phyloP scores from a whole-genome alignment of 345 rosid species.

The Gossypium herbaceum region DNA sequence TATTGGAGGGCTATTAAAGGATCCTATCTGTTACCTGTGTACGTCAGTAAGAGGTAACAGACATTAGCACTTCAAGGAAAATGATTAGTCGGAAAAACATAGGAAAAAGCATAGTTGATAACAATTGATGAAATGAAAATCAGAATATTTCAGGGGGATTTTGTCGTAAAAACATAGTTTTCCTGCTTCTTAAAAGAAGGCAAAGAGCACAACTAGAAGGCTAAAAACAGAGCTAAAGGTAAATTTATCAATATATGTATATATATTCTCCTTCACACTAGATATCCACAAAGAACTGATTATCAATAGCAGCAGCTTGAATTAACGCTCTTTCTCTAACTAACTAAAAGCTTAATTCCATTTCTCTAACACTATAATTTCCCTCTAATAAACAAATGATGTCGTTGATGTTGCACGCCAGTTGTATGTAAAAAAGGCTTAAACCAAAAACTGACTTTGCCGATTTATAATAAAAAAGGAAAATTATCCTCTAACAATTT shows the following conservation, averaged over 20 bases:
- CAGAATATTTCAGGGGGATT: background rate
- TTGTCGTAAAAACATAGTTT: background rate
- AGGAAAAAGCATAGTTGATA: background rate
- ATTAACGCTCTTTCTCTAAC: background rate
- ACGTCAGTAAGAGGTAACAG: background rate
- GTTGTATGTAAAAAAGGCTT: background rate
- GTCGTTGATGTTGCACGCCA: background rate
- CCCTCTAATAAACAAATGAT: background rate
- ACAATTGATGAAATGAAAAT: background rate
- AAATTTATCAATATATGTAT: background rate
- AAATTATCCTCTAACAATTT: background rate
- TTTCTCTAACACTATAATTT: slow-evolving; percentile 1
- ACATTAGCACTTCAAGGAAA: background rate
- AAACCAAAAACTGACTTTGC: background rate
- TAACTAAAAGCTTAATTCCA: background rate
- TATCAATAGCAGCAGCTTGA: background rate
- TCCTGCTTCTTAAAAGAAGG: background rate
- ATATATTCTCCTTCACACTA: background rate
- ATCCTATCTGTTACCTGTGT: background rate
- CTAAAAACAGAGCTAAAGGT: background rate
- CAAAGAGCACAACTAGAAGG: background rate
- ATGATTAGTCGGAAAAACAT: too few relatives aligned
- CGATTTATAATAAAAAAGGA: background rate
- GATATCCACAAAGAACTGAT: background rate
- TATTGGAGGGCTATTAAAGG: background rate